Percentiles rank a stretch among this genome's conserved stretches.
These are phyloP conservation scores for Parachaetomium inaequale DNA, from an alignment of 495 filamentous ascomycete species.

Conservation along the genomic window DNA sequence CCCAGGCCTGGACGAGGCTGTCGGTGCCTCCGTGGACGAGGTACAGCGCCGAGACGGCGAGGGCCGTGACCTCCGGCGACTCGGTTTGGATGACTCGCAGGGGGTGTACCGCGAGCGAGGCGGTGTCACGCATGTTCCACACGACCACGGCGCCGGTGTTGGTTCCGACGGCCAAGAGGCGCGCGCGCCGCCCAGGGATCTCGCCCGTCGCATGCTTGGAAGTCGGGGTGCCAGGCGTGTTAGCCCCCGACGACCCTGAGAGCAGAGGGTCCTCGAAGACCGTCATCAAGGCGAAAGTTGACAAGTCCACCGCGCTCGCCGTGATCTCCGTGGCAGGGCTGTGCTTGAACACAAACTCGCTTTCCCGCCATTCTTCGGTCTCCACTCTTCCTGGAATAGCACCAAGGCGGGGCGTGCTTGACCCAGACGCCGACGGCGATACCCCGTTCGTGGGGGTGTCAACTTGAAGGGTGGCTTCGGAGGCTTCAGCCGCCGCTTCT, in stretches of 20 bases:
- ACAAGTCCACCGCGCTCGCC: slow-evolving; percentile 69
- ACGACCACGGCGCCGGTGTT: slow-evolving; percentile 70
- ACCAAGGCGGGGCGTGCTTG: slow-evolving; percentile 8
- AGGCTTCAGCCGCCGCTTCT: background rate
- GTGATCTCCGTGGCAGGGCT: slow-evolving; percentile 52
- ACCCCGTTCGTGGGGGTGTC: background rate
- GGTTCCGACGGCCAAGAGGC: slow-evolving; percentile 79
- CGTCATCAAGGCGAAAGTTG: slow-evolving; percentile 64
- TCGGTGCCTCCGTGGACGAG: slow-evolving; percentile 92
- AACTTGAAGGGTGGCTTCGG: background rate
- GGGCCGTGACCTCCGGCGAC: slow-evolving; percentile 78
- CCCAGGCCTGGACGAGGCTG: slow-evolving; percentile 94
- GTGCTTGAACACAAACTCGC: slow-evolving; percentile 33
- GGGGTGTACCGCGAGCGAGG: slow-evolving; percentile 53
- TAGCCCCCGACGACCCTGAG: slow-evolving; percentile 18
- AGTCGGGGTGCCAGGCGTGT: slow-evolving; percentile 26
- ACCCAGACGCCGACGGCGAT: background rate
- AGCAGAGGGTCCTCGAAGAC: slow-evolving; percentile 71
- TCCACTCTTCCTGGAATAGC: background rate
- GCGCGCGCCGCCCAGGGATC: slow-evolving; percentile 79
- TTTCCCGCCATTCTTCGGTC: slow-evolving; percentile 39
- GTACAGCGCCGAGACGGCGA: slow-evolving; percentile 84
- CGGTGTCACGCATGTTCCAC: slow-evolving; percentile 74
- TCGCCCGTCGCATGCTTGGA: slow-evolving; percentile 40
- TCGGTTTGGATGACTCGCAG: slow-evolving; percentile 84